Conservation (phyloP, 345 rosid genomes). For the Sisymbrium irio region DNA sequence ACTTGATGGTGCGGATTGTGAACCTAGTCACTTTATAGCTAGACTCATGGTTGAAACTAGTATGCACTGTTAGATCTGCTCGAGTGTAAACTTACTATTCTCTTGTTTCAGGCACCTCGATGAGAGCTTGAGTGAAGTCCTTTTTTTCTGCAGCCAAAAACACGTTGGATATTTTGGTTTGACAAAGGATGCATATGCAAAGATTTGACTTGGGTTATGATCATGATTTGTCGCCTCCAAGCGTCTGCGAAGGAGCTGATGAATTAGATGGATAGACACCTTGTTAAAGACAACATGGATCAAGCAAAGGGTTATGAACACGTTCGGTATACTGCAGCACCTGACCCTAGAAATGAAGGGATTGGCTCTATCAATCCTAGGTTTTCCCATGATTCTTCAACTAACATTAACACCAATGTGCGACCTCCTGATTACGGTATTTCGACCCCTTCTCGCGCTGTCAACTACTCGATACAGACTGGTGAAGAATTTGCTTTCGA, state of each 20-base stretch:
- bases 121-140: constrained; percentile 21
- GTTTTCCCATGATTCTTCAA: constrained; percentile 33
- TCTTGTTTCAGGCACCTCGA: constrained; percentile 21
- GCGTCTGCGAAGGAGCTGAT: constrained; percentile 8
- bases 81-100: constrained; percentile 3
- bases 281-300: constrained; percentile 28
- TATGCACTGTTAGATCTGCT: background rate
- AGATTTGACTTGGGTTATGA: constrained; percentile 15
- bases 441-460: constrained; percentile 32
- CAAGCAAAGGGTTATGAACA: constrained; percentile 34
- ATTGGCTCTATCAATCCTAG: constrained; percentile 28
- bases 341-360: constrained; percentile 35
- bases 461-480: constrained; percentile 39
- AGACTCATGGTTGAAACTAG: background rate
- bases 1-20: background rate
- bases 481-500: constrained; percentile 41
- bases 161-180: background rate
- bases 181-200: constrained; percentile 16
- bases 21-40: constrained; percentile 3
- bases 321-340: constrained; percentile 17
- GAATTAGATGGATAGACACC: constrained; percentile 27
- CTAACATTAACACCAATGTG: constrained; percentile 20
- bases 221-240: constrained; percentile 23
- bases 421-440: constrained; percentile 35
- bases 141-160: background rate